These are phyloP conservation scores for Lipomyces sp. DNA, from an alignment of 805 yeast genomes.

Conservation along the genomic window DNA sequence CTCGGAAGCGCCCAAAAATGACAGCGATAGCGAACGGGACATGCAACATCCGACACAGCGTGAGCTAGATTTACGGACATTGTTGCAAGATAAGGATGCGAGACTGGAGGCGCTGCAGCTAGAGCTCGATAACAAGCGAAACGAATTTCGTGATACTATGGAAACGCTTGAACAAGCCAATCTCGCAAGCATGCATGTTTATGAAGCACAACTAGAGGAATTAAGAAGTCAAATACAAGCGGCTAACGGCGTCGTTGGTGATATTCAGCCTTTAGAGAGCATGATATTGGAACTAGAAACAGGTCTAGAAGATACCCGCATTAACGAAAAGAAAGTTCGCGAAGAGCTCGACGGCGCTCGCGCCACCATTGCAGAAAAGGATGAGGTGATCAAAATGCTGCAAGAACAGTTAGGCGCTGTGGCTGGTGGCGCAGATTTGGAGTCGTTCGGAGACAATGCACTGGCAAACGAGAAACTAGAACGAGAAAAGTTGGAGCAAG, in stretches of 20 bases:
- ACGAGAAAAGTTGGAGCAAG: constrained; percentile 24
- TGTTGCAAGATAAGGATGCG: constrained; percentile 42
- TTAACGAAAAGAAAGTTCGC: constrained; percentile 33
- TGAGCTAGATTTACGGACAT: constrained; percentile 41
- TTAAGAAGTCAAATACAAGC: constrained; percentile 35
- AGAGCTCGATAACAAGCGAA: constrained; percentile 43
- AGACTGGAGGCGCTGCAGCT: constrained; percentile 40
- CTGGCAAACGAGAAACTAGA: constrained; percentile 6
- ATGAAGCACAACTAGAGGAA: constrained; percentile 32
- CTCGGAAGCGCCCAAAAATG: constrained; percentile 16
- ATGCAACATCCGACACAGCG: constrained; percentile 24
- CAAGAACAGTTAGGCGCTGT: constrained; percentile 18
- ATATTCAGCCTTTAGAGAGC: constrained; percentile 40
- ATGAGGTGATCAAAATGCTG: constrained; percentile 39
- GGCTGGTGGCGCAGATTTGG: neutral
- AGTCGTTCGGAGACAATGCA: neutral
- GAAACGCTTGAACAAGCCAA: constrained; percentile 37
- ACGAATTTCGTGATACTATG: constrained; percentile 44
- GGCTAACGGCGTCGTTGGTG: constrained; percentile 37
- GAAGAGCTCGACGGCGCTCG: constrained; percentile 20
- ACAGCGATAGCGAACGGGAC: constrained; percentile 38
- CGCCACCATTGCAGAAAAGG: constrained; percentile 34
- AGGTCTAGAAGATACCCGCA: constrained; percentile 38
- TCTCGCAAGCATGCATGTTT: constrained; percentile 30
- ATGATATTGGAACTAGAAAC: constrained; percentile 39